Evolutionary conservation across 768 basidiomycete genomes (phyloP), one percentile per base, ranked within the genome.

Genomic region (Mycena leptocephala): DNA sequence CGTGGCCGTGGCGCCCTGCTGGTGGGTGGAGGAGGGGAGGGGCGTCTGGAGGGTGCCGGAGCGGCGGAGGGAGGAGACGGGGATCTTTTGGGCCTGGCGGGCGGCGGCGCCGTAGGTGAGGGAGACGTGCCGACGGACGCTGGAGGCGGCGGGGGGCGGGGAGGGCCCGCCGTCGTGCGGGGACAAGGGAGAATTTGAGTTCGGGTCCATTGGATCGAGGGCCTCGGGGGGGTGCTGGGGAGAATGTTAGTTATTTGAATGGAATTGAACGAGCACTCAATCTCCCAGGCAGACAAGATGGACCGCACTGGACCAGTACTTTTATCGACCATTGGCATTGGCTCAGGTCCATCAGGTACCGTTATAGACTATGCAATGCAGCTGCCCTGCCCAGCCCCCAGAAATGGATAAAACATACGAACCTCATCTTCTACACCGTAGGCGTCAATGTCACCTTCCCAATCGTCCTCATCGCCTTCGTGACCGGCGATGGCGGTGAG

Each of bases 401-500:
- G 68, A 74, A 64, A 20, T n/a, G n/a, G n/a, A n/a, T n/a, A n/a
- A n/a, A n/a, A n/a, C n/a, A n/a, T 14, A 56, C 51, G 37, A 72
- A 28, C 59, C 59, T 62, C 59, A 26, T 95, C 94, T 37, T 95
- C 94, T 66, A 93, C 93, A 73, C 85, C 82, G 90, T 85, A 84
- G 88, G 39, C 88, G 90, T 24, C 88, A 84, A 93, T 89, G 48
- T 92, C 92, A 53, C 89, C 86, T 83, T 95, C 94, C 96, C 96
- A 97, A 70, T 95, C 94, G 77, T 96, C 95, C 82, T 97, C 95
- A 75, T 96, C 95, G 79, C 93, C 95, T 79, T 97, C 95, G 80
- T 95, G 94, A 51, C 95, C 95, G 65, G 94, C 92, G 84, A 97
- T 96, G 69, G 94, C 94, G 41, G 94, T 91, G 67, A 97, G 91